Evolutionary conservation across 805 yeast genomes (phyloP).

Genomic region (Barnettozyma wickerhamii): DNA sequence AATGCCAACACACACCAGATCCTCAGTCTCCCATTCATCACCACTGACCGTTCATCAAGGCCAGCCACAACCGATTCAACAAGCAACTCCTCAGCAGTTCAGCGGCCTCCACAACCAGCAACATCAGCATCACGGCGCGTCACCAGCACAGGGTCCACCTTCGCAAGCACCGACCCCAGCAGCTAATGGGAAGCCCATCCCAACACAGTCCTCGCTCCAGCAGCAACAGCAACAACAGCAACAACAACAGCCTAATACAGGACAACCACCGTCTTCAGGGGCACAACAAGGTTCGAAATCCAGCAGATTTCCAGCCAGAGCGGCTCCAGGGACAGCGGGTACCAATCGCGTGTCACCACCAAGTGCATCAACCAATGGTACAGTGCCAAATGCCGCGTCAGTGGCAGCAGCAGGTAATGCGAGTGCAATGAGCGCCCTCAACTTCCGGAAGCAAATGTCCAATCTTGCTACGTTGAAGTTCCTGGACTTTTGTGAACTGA

Average conservation of each 20-base stretch:
- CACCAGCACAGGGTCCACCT: constrained; percentile 17
- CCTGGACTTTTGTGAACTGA: constrained; percentile 44
- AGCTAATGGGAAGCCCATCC: constrained; percentile 6
- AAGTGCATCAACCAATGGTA: neutral
- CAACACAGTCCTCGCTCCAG: too few relatives aligned
- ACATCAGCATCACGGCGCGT: constrained; percentile 6
- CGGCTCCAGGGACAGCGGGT: neutral
- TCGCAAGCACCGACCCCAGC: constrained; percentile 18
- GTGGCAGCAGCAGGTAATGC: constrained; percentile 1
- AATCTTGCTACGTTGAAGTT: constrained; percentile 48
- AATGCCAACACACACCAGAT: constrained; percentile 5
- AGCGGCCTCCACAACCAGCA: constrained; percentile 6
- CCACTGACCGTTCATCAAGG: neutral
- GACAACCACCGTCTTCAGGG: neutral
- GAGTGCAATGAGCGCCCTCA: constrained; percentile 16
- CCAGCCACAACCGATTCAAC: constrained; percentile 4
- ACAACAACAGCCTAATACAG: constrained; percentile 6
- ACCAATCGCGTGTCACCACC: constrained; percentile 1
- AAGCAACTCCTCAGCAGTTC: constrained; percentile 3
- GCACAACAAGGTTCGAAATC: neutral
- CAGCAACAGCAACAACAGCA: neutral
- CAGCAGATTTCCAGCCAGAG: constrained; percentile 1
- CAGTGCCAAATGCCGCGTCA: neutral
- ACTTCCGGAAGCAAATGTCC: constrained; percentile 37
- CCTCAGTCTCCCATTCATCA: neutral